These are phyloP conservation scores for Cladophialophora carrionii DNA, from an alignment of 2,329 filamentous ascomycete species.

Conservation along the genomic window DNA sequence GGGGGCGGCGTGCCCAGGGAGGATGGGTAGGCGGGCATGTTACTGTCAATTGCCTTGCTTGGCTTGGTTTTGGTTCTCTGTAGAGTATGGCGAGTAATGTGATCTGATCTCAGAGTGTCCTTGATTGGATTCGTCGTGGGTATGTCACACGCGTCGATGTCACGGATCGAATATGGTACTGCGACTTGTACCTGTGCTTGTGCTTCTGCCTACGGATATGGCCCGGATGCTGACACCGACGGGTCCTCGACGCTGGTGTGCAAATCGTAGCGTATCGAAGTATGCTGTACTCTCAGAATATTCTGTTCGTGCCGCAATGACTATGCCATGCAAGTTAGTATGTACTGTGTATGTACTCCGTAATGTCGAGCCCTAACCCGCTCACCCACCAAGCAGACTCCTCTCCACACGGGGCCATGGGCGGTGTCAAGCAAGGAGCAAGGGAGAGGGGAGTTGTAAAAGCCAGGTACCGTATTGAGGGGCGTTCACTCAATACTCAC, in stretches of 20 bases:
- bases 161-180: not conserved
- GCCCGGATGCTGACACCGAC: not conserved
- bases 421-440: no score
- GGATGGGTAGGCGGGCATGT: slow-evolving; percentile 16
- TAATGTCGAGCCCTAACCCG: no score
- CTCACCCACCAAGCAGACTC: no score
- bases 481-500: no score
- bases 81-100: not conserved
- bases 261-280: not conserved
- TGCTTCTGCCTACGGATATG: not conserved
- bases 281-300: not conserved
- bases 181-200: not conserved
- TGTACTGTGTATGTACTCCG: no score
- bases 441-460: no score
- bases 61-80: not conserved
- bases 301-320: no score
- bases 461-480: no score
- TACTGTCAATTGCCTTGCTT: not conserved
- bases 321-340: no score
- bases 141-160: not conserved
- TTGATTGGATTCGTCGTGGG: not conserved
- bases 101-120: not conserved
- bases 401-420: no score
- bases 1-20: slow-evolving; percentile 43
- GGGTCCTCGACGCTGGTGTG: not conserved